A percentile compares a stretch with the other conserved stretches of the same genome.
Conservation (phyloP, 169 alveolate species). For the Pseudocohnilembus persalinus region DNA sequence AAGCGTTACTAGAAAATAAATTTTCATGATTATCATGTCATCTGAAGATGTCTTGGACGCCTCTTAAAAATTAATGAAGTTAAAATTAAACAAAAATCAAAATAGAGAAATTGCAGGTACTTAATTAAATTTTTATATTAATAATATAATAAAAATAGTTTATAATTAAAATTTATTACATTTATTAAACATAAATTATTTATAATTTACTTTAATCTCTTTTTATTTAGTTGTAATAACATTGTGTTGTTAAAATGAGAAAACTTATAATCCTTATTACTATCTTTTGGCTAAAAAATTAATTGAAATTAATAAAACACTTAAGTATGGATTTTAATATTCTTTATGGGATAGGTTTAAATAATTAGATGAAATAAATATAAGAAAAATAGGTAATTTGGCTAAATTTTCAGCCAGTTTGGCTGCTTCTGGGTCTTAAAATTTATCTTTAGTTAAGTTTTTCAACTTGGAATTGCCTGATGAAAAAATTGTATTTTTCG, state of each 20-base stretch:
- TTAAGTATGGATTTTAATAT: constrained; percentile 23
- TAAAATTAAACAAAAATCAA: constrained; percentile 10
- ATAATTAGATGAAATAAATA: constrained; percentile 2
- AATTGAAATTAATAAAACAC: constrained; percentile 3
- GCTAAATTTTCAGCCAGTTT: constrained; percentile 12
- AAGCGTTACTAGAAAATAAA: constrained; percentile 14
- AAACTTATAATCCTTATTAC: constrained; percentile 24
- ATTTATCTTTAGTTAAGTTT: constrained; percentile 10
- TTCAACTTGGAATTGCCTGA: constrained; percentile 11
- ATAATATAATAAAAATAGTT: no score
- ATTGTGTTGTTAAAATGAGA: neutral
- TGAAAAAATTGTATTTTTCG: neutral
- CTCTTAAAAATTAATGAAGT: constrained; percentile 10
- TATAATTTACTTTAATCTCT: no score
- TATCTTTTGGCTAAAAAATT: constrained; percentile 9
- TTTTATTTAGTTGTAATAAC: neutral
- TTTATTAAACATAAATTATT: neutral
- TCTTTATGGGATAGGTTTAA: constrained; percentile 31
- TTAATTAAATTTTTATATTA: no score
- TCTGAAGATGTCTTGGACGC: constrained; percentile 26
- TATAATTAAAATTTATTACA: no score
- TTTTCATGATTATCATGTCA: constrained; percentile 15
- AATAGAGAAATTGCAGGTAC: constrained; percentile 12
- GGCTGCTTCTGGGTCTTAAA: neutral
- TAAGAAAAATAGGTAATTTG: constrained; percentile 21